Evolutionary conservation across 768 basidiomycete genomes (phyloP), one percentile per base, ranked within the genome.

Genomic region (Suillus alpinus): DNA sequence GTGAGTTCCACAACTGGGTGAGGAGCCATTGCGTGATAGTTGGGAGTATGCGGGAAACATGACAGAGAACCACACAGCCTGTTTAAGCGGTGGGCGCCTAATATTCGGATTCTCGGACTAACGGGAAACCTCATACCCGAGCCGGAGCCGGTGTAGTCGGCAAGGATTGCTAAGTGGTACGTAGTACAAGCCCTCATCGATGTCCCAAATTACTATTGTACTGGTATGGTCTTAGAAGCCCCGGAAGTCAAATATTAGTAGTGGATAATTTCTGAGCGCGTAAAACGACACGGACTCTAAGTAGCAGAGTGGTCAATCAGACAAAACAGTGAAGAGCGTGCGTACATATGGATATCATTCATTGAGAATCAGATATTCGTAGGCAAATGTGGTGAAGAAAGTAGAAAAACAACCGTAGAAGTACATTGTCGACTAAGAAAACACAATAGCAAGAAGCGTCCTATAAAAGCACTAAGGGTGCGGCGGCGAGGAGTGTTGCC

Each of bases 1-100:
- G 91, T 94, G 67, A 89, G 85, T 59, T 88, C 83, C 62, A 86
- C 80, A 59, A 94, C 79, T 46, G 91, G 89, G 69, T 94, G 93
- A 57, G 78, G 71, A 41, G 78, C 67, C 90, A 89, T 88, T 55
- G 43, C 26, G 46, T 46, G 40, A 47, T 60, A 20, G 26, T 31
- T 31, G 55, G 23, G 52, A 20, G 52, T 26, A 56, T 59, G 34
- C 36, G 23, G 16, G 23, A 16, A 37, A 16, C 53, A 26, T 39
- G 36, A 37, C 49, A 31, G 31, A 31, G 3, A 5, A 55, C 26
- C 16, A 1, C 32, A 36, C 50, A 56, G 37, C 49, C 53, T 58
- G 37, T 10, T 59, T 59, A 31, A 6, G 39, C n/a, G 13, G 29
- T 10, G 16, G 2, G 29, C 49, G 34, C 31, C 26, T 57, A 40